Conservation (phyloP, 352 stramenopile genomes). For the Globisporangium cylindrosporum region DNA sequence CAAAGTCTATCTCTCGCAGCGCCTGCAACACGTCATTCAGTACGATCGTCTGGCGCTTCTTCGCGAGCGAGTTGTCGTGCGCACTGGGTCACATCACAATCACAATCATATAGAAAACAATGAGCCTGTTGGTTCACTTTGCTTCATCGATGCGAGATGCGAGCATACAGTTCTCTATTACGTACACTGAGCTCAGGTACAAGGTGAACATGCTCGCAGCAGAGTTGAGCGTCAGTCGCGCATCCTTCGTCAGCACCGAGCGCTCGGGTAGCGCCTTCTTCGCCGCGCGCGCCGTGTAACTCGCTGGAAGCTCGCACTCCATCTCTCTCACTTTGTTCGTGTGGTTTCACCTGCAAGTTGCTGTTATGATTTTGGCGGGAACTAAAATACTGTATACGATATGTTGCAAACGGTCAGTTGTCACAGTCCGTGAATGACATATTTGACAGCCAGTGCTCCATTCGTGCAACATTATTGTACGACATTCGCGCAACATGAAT, state of each 20-base stretch:
- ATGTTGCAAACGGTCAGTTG: background rate
- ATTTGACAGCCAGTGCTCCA: too few relatives aligned
- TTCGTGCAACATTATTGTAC: background rate
- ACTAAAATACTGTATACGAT: too few relatives aligned
- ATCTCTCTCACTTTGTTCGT: slow-evolving; percentile 24
- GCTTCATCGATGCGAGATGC: background rate
- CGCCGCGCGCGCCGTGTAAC: slow-evolving; percentile 61
- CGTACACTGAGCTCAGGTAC: slow-evolving; percentile 70
- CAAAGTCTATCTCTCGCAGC: slow-evolving; percentile 72
- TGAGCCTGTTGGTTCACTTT: background rate
- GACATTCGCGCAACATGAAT: background rate
- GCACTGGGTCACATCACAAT: slow-evolving; percentile 30
- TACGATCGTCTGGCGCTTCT: slow-evolving; percentile 76
- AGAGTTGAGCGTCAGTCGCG: slow-evolving; percentile 63
- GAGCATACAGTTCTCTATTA: background rate
- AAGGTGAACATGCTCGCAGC: slow-evolving; percentile 77
- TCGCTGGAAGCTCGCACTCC: slow-evolving; percentile 67
- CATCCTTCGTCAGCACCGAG: slow-evolving; percentile 66
- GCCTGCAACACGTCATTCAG: slow-evolving; percentile 72
- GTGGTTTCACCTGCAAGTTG: background rate
- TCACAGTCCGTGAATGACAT: background rate
- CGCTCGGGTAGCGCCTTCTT: slow-evolving; percentile 72
- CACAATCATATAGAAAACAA: background rate
- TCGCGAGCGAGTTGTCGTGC: slow-evolving; percentile 57
- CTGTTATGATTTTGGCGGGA: slow-evolving; percentile 17